Conservation (phyloP, 148 eudicot species). For the Rhododendron mucronatum region DNA sequence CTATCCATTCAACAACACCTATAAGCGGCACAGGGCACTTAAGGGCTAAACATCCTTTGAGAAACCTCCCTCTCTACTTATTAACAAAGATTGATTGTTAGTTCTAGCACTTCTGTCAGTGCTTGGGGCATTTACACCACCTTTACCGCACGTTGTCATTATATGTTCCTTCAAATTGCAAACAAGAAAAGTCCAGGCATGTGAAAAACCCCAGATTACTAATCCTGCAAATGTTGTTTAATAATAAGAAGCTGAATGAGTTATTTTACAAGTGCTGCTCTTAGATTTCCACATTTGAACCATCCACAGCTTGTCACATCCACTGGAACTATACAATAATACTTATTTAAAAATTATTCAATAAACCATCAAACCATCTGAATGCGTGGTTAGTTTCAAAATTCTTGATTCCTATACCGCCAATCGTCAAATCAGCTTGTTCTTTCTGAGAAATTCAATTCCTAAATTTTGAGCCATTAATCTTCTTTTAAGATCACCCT, state of each 20-base stretch:
- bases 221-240: not conserved
- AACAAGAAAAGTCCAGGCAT: not conserved
- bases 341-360: not conserved
- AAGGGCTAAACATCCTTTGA: not conserved
- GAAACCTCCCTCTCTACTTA: not conserved
- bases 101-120: not conserved
- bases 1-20: not conserved
- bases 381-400: not conserved
- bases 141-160: not conserved
- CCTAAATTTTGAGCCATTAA: not conserved
- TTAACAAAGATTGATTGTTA: not conserved
- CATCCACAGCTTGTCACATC: not conserved
- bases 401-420: not conserved
- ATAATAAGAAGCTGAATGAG: not conserved
- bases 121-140: not conserved
- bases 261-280: not conserved
- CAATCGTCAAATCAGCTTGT: not conserved
- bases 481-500: not conserved
- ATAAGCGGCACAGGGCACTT: not conserved
- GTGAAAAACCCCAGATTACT: not conserved
- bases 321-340: not conserved
- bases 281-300: not conserved
- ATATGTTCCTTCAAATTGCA: not conserved
- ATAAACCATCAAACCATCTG: not conserved
- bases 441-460: not conserved